Percentiles rank a stretch among this genome's conserved stretches.
phyloP scores from a whole-genome alignment of 495 filamentous ascomycete genomes.

The Neurospora cerealis region DNA sequence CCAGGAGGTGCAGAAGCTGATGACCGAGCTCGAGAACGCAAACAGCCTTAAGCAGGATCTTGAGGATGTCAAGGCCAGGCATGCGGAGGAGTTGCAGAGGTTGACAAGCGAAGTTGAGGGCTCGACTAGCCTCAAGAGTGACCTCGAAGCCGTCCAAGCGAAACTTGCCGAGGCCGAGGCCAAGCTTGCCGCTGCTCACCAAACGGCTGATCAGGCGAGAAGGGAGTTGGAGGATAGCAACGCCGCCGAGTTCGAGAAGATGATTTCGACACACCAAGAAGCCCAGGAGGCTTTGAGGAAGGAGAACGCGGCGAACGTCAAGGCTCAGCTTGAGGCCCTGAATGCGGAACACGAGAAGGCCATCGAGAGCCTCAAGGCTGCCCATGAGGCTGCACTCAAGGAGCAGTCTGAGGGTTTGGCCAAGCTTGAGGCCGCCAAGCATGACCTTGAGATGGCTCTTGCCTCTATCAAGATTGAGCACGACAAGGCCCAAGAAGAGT shows the following conservation, averaged over 20 bases:
- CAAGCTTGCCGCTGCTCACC: slow-evolving; percentile 20
- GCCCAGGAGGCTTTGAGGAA: slow-evolving; percentile 30
- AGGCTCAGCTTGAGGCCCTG: slow-evolving; percentile 29
- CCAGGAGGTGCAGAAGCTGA: slow-evolving; percentile 11
- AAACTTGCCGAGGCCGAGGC: slow-evolving; percentile 31
- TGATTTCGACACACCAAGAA: slow-evolving; percentile 34
- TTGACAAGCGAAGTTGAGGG: slow-evolving; percentile 29
- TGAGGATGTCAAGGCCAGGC: slow-evolving; percentile 17
- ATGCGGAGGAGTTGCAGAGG: slow-evolving; percentile 22
- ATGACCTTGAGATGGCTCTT: slow-evolving; percentile 11
- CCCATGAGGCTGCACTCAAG: slow-evolving; percentile 19
- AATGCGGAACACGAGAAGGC: slow-evolving; percentile 30
- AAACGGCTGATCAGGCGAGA: slow-evolving; percentile 26
- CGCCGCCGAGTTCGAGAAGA: slow-evolving; percentile 37
- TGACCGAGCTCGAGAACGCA: slow-evolving; percentile 19
- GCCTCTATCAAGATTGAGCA: slow-evolving; percentile 23
- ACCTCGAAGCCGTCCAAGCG: slow-evolving; percentile 26
- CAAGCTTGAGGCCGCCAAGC: slow-evolving; percentile 12
- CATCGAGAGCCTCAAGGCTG: slow-evolving; percentile 32
- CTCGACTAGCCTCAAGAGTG: slow-evolving; percentile 20
- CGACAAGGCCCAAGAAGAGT: slow-evolving; percentile 29
- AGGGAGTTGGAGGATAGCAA: slow-evolving; percentile 36
- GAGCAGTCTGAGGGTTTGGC: slow-evolving; percentile 13
- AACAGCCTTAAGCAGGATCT: slow-evolving; percentile 17
- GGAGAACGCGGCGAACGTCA: slow-evolving; percentile 19